A percentile compares a stretch with the other conserved stretches of the same genome.
phyloP scores from a whole-genome alignment of 1,139 yeast genomes.

The Kodamaea suecica region DNA sequence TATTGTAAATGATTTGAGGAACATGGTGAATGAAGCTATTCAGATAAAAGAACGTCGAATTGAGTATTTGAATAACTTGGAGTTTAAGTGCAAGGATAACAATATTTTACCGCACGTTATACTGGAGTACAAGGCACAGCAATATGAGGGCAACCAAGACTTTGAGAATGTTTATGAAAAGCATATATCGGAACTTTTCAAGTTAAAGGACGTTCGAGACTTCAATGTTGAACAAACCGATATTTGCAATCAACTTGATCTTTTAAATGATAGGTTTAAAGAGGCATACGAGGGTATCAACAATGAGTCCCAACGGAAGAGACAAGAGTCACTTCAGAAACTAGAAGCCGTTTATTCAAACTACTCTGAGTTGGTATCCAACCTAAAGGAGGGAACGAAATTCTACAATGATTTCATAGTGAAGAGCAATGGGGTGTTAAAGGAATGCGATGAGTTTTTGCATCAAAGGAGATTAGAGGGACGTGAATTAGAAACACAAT shows the following conservation, averaged over 20 bases:
- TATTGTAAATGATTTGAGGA: constrained; percentile 41
- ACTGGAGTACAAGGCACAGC: constrained; percentile 34
- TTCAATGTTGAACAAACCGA: constrained; percentile 41
- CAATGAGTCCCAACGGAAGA: constrained; percentile 27
- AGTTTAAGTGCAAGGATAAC: constrained; percentile 44
- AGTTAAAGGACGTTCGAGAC: constrained; percentile 34
- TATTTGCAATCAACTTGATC: constrained; percentile 44
- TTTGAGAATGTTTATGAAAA: constrained; percentile 34
- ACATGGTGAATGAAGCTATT: constrained; percentile 23
- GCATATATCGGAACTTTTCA: constrained; percentile 38
- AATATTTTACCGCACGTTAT: constrained; percentile 53
- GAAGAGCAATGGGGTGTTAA: constrained; percentile 46
- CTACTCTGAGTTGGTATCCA: constrained; percentile 54
- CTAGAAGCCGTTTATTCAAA: constrained; percentile 54
- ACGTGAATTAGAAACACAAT: constrained; percentile 38
- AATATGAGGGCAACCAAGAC: constrained; percentile 15
- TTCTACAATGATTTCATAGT: constrained; percentile 65
- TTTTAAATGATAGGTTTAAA: constrained; percentile 37
- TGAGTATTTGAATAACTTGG: constrained; percentile 39
- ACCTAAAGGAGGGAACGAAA: constrained; percentile 64
- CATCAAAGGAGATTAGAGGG: constrained; percentile 53
- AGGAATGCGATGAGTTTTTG: constrained; percentile 56
- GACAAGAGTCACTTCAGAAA: constrained; percentile 51
- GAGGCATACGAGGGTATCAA: constrained; percentile 16
- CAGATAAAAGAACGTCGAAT: constrained; percentile 33